These are phyloP conservation scores for Rhodosporidiobolus sp. DNA, from an alignment of 768 basidiomycete species.

Conservation along the genomic window DNA sequence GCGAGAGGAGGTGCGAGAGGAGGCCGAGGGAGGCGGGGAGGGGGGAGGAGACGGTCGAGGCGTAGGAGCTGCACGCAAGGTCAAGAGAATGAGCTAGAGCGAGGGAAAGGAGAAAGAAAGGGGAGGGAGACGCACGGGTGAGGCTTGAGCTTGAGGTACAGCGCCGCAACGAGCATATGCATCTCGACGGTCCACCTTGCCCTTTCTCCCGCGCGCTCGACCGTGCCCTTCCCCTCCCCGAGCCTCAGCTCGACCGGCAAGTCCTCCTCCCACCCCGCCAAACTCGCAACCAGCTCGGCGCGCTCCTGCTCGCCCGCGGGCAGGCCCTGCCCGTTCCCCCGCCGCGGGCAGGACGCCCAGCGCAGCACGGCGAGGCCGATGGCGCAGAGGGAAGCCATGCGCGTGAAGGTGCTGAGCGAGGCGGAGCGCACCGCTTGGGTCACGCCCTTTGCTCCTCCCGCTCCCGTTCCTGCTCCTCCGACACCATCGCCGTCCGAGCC, in stretches of 20 bases:
- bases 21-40: constrained; percentile 14
- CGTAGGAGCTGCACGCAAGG: constrained; percentile 12
- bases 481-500: not conserved
- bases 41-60: constrained; percentile 3
- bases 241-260: constrained; percentile 17
- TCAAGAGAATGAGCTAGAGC: not conserved
- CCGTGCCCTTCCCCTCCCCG: not conserved
- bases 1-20: constrained; percentile 10
- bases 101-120: not conserved
- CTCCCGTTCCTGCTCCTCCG: not conserved
- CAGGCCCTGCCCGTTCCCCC: constrained; percentile 20
- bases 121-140: constrained; percentile 17
- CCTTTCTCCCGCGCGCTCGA: constrained; percentile 16
- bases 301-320: constrained; percentile 22
- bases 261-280: constrained; percentile 21
- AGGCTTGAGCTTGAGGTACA: constrained; percentile 17
- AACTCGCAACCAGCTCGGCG: constrained; percentile 4
- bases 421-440: constrained; percentile 16
- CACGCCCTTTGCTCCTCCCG: not conserved
- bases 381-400: constrained; percentile 26
- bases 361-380: constrained; percentile 29
- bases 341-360: constrained; percentile 18
- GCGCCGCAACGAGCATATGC: constrained; percentile 9
- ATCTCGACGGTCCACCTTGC: constrained; percentile 29
- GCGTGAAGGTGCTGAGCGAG: constrained; percentile 20